phyloP scores from a whole-genome alignment of 2,329 filamentous ascomycete genomes.

The Sporothrix brasiliensis region DNA sequence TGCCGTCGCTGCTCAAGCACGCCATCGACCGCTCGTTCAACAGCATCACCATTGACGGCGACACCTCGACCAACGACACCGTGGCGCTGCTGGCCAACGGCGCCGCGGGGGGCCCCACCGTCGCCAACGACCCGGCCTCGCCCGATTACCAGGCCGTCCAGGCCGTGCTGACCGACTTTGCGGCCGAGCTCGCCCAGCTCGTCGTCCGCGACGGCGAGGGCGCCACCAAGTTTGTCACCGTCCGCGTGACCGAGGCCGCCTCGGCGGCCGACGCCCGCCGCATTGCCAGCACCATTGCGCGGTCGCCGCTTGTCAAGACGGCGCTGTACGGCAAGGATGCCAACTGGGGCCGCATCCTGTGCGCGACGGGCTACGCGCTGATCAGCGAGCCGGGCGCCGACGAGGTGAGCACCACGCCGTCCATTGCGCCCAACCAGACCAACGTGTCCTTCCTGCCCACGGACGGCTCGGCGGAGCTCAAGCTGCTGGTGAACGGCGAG shows the following conservation, averaged over 20 bases:
- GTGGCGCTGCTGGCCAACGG: conserved; percentile 94
- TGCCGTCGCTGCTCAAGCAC: conserved; percentile 70
- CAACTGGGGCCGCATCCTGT: conserved; percentile 97
- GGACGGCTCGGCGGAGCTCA: conserved; percentile 75
- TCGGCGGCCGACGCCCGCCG: conserved; percentile 71
- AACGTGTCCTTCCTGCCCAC: conserved; percentile 77
- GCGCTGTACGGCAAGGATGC: conserved; percentile 95
- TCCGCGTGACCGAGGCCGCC: conserved; percentile 75
- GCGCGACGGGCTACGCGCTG: conserved; percentile 82
- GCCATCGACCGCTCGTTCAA: conserved; percentile 89
- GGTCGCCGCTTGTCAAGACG: conserved; percentile 93
- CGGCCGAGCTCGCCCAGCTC: conserved; percentile 83
- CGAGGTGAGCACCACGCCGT: conserved; percentile 59
- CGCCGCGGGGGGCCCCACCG: conserved; percentile 72
- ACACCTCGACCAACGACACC: conserved; percentile 97
- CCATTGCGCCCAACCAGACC: conserved; percentile 68
- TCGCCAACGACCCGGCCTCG: conserved; percentile 56
- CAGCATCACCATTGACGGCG: conserved; percentile 93
- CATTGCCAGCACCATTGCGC: conserved; percentile 85
- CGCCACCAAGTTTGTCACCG: conserved; percentile 96
- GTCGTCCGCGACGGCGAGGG: conserved; percentile 96
- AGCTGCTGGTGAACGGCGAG: conserved; percentile 76
- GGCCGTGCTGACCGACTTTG: conserved; percentile 72
- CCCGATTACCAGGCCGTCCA: conserved; percentile 72
- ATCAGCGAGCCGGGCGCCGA: conserved; percentile 61